These are phyloP conservation scores for Coniochaeta sp. DNA, from an alignment of 2,329 filamentous ascomycete genomes.

Conservation along the genomic window DNA sequence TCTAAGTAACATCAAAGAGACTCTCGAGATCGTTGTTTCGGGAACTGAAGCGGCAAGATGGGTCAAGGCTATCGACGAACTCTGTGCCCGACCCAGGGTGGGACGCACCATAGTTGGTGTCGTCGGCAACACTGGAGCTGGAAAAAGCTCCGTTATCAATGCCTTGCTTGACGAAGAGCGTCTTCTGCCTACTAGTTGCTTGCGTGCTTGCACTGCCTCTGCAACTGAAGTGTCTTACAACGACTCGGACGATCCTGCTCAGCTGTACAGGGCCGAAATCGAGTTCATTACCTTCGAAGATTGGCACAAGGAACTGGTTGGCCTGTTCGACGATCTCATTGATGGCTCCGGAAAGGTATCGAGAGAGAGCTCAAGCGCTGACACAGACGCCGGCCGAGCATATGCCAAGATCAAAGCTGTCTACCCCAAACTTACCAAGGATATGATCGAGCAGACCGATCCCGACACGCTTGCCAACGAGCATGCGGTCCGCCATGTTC, in stretches of 20 bases:
- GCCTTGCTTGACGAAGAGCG: slow-evolving; percentile 52
- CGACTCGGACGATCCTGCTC: slow-evolving; percentile 24
- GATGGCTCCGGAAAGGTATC: slow-evolving; percentile 32
- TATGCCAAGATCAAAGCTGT: slow-evolving; percentile 37
- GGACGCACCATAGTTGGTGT: slow-evolving; percentile 45
- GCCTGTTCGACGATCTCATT: slow-evolving; percentile 40
- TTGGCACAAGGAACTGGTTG: slow-evolving; percentile 43
- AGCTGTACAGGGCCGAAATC: slow-evolving; percentile 37
- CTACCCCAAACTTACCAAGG: slow-evolving; percentile 26
- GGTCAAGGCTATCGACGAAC: slow-evolving; percentile 24
- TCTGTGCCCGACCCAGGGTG: slow-evolving; percentile 28
- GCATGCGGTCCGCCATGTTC: slow-evolving; percentile 29
- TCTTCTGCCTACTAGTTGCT: slow-evolving; percentile 34
- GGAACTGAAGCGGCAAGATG: slow-evolving; percentile 15
- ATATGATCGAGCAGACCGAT: slow-evolving; percentile 29
- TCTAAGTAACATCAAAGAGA: neutral
- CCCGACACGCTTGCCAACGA: slow-evolving; percentile 35
- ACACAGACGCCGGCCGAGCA: slow-evolving; percentile 33
- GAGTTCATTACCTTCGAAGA: slow-evolving; percentile 46
- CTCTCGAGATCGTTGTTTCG: neutral
- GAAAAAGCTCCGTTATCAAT: slow-evolving; percentile 58
- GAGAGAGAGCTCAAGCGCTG: slow-evolving; percentile 12
- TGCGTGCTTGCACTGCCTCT: slow-evolving; percentile 54
- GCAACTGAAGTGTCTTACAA: slow-evolving; percentile 55
- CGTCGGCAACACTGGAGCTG: slow-evolving; percentile 53